Conservation (phyloP, 345 rosid genomes). For the Physaria fendleri region DNA sequence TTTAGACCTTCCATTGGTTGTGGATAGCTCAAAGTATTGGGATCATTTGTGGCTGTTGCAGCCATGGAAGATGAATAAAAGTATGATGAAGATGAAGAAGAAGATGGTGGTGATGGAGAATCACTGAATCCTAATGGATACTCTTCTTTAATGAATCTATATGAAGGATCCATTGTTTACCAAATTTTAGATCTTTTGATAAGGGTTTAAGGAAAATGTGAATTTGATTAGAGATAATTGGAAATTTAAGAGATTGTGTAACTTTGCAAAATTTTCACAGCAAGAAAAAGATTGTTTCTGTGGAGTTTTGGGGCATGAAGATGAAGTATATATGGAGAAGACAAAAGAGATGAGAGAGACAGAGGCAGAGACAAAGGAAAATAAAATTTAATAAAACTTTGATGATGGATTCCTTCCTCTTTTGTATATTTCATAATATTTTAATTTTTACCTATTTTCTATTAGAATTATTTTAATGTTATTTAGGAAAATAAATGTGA, state of each 20-base stretch:
- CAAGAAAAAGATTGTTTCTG: neutral
- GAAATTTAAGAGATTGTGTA: too few relatives aligned
- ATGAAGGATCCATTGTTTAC: slow-evolving; percentile 30
- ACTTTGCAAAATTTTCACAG: too few relatives aligned
- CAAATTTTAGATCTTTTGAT: too few relatives aligned
- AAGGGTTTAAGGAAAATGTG: too few relatives aligned
- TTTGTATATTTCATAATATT: slow-evolving; percentile 5
- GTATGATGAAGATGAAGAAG: slow-evolving; percentile 14
- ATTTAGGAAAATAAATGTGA: neutral
- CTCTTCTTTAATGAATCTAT: slow-evolving; percentile 29
- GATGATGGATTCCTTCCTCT: slow-evolving; percentile 31
- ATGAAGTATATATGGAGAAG: slow-evolving; percentile 33
- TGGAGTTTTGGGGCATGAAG: slow-evolving; percentile 16
- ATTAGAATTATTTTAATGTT: neutral
- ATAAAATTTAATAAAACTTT: slow-evolving; percentile 3
- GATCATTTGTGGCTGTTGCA: neutral
- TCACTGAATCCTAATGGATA: slow-evolving; percentile 20
- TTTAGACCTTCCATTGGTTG: slow-evolving; percentile 59
- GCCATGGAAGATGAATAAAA: slow-evolving; percentile 24
- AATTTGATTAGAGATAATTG: too few relatives aligned
- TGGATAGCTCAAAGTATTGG: slow-evolving; percentile 28
- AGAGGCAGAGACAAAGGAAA: too few relatives aligned
- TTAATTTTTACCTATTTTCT: neutral
- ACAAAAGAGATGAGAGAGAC: too few relatives aligned
- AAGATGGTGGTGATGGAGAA: slow-evolving; percentile 27